Conservation (phyloP, 805 yeast genomes). For the Lipomyces spencermartinsiae region DNA sequence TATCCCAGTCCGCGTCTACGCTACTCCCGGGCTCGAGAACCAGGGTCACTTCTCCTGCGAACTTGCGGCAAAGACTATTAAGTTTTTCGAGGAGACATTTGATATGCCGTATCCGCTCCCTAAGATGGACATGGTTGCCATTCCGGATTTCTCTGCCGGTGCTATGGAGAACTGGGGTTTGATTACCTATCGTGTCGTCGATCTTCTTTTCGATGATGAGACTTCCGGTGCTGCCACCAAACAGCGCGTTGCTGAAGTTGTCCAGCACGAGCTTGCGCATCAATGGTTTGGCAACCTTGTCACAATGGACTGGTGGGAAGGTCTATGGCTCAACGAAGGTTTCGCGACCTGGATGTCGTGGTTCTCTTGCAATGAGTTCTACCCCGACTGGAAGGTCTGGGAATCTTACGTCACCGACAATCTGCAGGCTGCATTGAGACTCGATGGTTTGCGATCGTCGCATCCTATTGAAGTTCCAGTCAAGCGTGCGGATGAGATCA, state of each 20-base stretch:
- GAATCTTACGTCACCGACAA: constrained; percentile 78
- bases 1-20: constrained; percentile 71
- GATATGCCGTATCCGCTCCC: constrained; percentile 80
- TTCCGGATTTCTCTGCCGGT: constrained; percentile 79
- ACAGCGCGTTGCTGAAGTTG: constrained; percentile 72
- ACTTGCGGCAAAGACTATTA: constrained; percentile 66
- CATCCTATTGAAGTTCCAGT: constrained; percentile 87
- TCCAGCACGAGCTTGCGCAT: constrained; percentile 86
- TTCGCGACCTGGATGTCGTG: constrained; percentile 88
- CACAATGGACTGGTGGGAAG: constrained; percentile 95
- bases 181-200: constrained; percentile 69
- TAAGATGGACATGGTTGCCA: constrained; percentile 78
- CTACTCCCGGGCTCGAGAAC: constrained; percentile 69
- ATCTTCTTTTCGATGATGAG: constrained; percentile 70
- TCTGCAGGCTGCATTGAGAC: constrained; percentile 72
- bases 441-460: constrained; percentile 73
- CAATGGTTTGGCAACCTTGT: constrained; percentile 92
- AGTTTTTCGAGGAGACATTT: constrained; percentile 68
- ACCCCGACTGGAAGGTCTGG: constrained; percentile 84
- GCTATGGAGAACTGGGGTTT: constrained; percentile 95
- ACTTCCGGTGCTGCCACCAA: constrained; percentile 64
- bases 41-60: constrained; percentile 70
- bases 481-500: constrained; percentile 76
- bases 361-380: constrained; percentile 68
- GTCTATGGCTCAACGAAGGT: constrained; percentile 87